Percentiles rank a stretch among this genome's conserved stretches.
Evolutionary conservation across 257 asterid genomes (phyloP).

Genomic region (Orobanche coerulescens): DNA sequence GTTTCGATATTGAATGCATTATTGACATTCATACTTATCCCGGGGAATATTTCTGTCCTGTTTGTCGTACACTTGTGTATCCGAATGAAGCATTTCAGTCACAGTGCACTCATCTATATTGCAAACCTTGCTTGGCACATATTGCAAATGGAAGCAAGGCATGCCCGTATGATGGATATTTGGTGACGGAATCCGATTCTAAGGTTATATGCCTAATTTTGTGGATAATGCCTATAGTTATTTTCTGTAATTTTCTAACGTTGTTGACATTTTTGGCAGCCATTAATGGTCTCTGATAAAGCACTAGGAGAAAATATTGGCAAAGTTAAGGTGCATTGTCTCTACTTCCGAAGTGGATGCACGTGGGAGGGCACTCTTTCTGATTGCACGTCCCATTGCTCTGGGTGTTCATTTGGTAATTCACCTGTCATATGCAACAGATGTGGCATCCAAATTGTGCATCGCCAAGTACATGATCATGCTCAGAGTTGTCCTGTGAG

Average conservation of each 20-base stretch:
- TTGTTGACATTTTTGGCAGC: constrained; percentile 45
- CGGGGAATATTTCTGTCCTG: constrained; percentile 92
- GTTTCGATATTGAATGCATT: constrained; percentile 87
- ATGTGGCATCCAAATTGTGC: constrained; percentile 80
- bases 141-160: constrained; percentile 67
- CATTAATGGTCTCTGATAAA: constrained; percentile 61
- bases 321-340: constrained; percentile 77
- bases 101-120: constrained; percentile 85
- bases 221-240: constrained; percentile 13
- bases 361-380: constrained; percentile 81
- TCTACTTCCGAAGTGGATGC: constrained; percentile 85
- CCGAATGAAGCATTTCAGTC: constrained; percentile 86
- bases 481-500: constrained; percentile 87
- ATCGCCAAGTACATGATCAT: constrained; percentile 95
- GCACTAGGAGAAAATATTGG: constrained; percentile 69
- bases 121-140: constrained; percentile 83
- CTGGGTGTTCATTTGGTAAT: constrained; percentile 69
- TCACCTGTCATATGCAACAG: constrained; percentile 85
- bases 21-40: constrained; percentile 73
- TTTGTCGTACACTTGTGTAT: constrained; percentile 87
- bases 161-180: constrained; percentile 93
- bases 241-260: constrained; percentile 16
- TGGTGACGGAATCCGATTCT: constrained; percentile 78
- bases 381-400: constrained; percentile 67
- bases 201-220: constrained; percentile 41